Conservation (phyloP, 805 yeast species). For the Wickerhamomyces chambardii region DNA sequence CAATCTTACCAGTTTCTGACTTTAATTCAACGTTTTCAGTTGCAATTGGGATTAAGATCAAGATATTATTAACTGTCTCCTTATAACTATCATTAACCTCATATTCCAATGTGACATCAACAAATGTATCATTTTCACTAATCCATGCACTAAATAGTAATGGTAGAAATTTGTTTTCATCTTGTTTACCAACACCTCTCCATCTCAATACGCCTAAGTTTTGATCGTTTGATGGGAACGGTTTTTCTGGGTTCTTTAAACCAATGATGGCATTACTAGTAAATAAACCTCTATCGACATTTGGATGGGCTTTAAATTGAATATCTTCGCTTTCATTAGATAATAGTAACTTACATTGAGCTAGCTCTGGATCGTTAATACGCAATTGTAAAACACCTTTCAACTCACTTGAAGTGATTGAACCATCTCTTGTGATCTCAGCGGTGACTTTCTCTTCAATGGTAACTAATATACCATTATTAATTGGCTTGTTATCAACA, state of each 20-base stretch:
- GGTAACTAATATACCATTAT: slow-evolving; percentile 74
- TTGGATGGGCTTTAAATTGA: slow-evolving; percentile 92
- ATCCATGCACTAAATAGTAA: slow-evolving; percentile 82
- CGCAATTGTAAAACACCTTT: slow-evolving; percentile 90
- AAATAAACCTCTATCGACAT: slow-evolving; percentile 77
- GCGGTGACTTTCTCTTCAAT: slow-evolving; percentile 74
- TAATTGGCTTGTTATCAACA: slow-evolving; percentile 25
- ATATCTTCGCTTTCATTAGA: slow-evolving; percentile 39
- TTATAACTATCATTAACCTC: slow-evolving; percentile 48
- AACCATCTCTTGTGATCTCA: slow-evolving; percentile 78
- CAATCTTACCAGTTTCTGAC: slow-evolving; percentile 45
- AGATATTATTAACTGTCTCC: slow-evolving; percentile 42
- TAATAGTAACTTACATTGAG: slow-evolving; percentile 57
- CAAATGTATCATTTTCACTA: slow-evolving; percentile 47
- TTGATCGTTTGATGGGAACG: slow-evolving; percentile 89
- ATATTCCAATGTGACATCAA: slow-evolving; percentile 82
- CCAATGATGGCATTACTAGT: slow-evolving; percentile 48
- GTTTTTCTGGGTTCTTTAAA: slow-evolving; percentile 66
- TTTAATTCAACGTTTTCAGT: slow-evolving; percentile 43
- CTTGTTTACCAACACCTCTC: slow-evolving; percentile 65
- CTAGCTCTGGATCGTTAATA: slow-evolving; percentile 65
- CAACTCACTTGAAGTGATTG: slow-evolving; percentile 58
- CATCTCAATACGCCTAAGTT: slow-evolving; percentile 88
- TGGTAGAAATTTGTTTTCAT: slow-evolving; percentile 49
- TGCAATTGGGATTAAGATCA: slow-evolving; percentile 58